A percentile compares a stretch with the other conserved stretches of the same genome.
phyloP scores from a whole-genome alignment of 192 early-diverging fungal genomes.

The Pilobolus umbonatus region DNA sequence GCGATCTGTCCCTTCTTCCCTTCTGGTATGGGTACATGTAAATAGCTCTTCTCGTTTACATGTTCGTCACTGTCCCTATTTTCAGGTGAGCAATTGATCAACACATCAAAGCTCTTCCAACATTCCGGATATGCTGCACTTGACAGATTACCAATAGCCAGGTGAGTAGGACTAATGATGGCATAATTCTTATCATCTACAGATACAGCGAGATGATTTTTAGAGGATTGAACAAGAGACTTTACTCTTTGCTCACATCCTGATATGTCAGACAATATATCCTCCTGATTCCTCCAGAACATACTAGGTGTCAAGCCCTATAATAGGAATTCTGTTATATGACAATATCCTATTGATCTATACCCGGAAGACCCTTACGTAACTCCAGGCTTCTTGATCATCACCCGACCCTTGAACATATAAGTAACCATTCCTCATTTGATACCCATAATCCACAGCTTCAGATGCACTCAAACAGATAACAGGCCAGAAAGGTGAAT shows the following conservation, averaged over 20 bases:
- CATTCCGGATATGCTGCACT: constrained; percentile 52
- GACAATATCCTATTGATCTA: not conserved
- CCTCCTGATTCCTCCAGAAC: constrained; percentile 57
- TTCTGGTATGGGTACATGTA: constrained; percentile 76
- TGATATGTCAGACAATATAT: constrained; percentile 26
- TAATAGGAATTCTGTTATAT: not conserved
- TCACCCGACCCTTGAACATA: constrained; percentile 92
- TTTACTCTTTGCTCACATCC: constrained; percentile 39
- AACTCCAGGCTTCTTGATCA: constrained; percentile 84
- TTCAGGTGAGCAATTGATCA: constrained; percentile 74
- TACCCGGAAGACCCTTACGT: constrained; percentile 20
- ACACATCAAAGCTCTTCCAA: constrained; percentile 68
- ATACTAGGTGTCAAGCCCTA: constrained; percentile 56
- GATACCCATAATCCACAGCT: constrained; percentile 29
- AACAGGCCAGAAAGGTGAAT: constrained; percentile 64
- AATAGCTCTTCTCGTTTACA: constrained; percentile 40
- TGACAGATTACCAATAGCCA: constrained; percentile 55
- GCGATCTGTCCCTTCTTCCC: constrained; percentile 82
- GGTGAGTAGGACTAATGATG: constrained; percentile 55
- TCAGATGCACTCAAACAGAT: constrained; percentile 74
- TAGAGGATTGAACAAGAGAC: constrained; percentile 24
- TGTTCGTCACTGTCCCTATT: constrained; percentile 39
- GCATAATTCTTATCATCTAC: constrained; percentile 20
- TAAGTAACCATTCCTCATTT: constrained; percentile 43
- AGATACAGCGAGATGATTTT: constrained; percentile 11